phyloP scores from a whole-genome alignment of 129 eudicot genomes.

The Flaveria bidentis region DNA sequence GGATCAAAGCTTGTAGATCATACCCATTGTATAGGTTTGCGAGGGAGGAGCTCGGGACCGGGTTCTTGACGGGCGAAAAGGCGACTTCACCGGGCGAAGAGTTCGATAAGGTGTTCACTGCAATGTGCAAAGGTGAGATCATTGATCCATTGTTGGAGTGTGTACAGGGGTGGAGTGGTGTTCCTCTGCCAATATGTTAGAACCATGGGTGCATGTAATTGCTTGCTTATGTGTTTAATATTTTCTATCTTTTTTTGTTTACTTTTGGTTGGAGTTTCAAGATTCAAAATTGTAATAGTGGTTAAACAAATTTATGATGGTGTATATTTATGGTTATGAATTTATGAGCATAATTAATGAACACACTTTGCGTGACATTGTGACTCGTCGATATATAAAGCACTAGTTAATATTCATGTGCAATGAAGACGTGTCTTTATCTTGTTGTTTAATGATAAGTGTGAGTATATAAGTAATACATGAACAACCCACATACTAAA shows the following conservation, averaged over 20 bases:
- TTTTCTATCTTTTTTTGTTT: neutral
- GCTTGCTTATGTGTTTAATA: constrained; percentile 12
- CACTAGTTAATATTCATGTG: too few relatives aligned
- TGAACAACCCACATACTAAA: too few relatives aligned
- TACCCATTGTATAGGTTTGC: constrained; percentile 66
- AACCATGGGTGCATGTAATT: neutral
- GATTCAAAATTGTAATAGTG: constrained; percentile 9
- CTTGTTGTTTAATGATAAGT: too few relatives aligned
- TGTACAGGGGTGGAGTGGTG: constrained; percentile 67
- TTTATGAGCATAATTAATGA: neutral
- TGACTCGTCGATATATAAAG: too few relatives aligned
- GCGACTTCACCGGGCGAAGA: constrained; percentile 72
- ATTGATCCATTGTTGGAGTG: constrained; percentile 76
- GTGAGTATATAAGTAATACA: too few relatives aligned
- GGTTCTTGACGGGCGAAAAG: constrained; percentile 59
- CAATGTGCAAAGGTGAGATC: constrained; percentile 58
- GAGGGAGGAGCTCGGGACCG: constrained; percentile 54
- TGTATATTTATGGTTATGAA: constrained; percentile 19
- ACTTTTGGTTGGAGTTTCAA: constrained; percentile 11
- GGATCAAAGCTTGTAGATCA: constrained; percentile 69
- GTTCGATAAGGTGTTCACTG: constrained; percentile 70
- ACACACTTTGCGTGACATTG: neutral
- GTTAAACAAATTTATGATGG: constrained; percentile 8
- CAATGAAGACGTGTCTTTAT: too few relatives aligned
- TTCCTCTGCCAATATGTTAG: constrained; percentile 67